These are phyloP conservation scores for Nitzschia palea DNA, from an alignment of 108 stramenopile species.

Conservation along the genomic window DNA sequence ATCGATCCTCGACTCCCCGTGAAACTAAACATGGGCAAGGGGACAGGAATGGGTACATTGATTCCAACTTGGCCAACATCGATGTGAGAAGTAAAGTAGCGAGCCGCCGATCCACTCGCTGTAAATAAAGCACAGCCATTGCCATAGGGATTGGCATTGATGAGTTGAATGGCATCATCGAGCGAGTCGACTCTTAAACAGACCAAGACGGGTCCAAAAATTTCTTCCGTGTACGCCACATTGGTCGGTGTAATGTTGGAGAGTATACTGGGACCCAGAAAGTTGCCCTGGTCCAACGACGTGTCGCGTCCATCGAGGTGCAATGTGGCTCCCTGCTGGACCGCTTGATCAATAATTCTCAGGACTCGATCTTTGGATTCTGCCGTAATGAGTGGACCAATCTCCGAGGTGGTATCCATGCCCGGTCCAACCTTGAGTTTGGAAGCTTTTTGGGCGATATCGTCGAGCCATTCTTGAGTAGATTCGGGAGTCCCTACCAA, in stretches of 20 bases:
- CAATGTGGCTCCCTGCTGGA: conserved; percentile 78
- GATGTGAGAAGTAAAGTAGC: conserved; percentile 88
- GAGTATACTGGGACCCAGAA: conserved; percentile 87
- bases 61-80: conserved; percentile 92
- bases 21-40: conserved; percentile 94
- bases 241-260: conserved; percentile 39
- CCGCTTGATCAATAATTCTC: conserved; percentile 65
- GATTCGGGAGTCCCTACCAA: conserved; percentile 69
- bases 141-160: conserved; percentile 89
- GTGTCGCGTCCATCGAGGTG: conserved; percentile 86
- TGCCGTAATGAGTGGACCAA: conserved; percentile 88
- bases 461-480: conserved; percentile 50
- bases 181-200: conserved; percentile 72
- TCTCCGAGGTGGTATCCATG: conserved; percentile 73
- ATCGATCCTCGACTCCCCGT: conserved; percentile 89
- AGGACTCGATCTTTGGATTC: conserved; percentile 77
- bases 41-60: conserved; percentile 93
- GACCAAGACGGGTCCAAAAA: conserved; percentile 94
- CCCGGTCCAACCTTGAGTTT: conserved; percentile 86
- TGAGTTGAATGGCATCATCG: conserved; percentile 88
- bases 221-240: conserved; percentile 89
- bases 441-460: conserved; percentile 55
- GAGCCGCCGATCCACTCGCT: conserved; percentile 80
- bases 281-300: conserved; percentile 73
- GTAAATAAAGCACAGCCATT: conserved; percentile 95